Conservation (phyloP, 2,329 filamentous ascomycete species). For the Metarhizium album region DNA sequence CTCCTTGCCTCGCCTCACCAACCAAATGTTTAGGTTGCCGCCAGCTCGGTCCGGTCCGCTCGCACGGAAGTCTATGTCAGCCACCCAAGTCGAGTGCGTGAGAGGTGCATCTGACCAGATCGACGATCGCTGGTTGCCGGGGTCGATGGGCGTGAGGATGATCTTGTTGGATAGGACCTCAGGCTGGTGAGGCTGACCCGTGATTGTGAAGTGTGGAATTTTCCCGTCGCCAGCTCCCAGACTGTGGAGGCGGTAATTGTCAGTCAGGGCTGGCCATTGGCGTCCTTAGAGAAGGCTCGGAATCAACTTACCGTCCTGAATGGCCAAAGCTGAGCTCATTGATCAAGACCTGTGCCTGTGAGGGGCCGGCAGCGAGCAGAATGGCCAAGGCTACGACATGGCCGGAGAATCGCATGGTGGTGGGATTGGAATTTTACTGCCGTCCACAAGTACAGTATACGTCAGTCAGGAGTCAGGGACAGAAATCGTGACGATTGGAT, state of each 20-base stretch:
- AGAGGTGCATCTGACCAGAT: slow-evolving; percentile 64
- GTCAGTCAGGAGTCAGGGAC: not conserved
- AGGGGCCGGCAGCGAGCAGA: slow-evolving; percentile 35
- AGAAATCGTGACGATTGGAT: not conserved
- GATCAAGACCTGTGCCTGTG: slow-evolving; percentile 55
- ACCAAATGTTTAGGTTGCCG: slow-evolving; percentile 92
- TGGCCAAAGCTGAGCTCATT: slow-evolving; percentile 71
- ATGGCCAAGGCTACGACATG: slow-evolving; percentile 24
- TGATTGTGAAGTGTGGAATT: slow-evolving; percentile 44
- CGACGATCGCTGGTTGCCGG: slow-evolving; percentile 74
- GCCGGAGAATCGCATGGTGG: slow-evolving; percentile 4
- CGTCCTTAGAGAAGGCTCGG: not conserved
- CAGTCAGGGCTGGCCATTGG: not conserved
- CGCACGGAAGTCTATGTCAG: slow-evolving; percentile 78
- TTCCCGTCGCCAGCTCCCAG: slow-evolving; percentile 15
- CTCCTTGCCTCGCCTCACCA: slow-evolving; percentile 57
- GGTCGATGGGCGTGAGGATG: slow-evolving; percentile 79
- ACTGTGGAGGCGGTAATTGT: not conserved
- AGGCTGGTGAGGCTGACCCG: slow-evolving; percentile 43
- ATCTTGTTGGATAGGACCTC: slow-evolving; percentile 78
- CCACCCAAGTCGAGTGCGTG: slow-evolving; percentile 61
- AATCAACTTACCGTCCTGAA: slow-evolving; percentile 41
- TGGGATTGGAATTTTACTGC: not conserved
- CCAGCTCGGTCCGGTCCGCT: slow-evolving; percentile 75
- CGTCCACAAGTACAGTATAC: not conserved